These are phyloP conservation scores for Fereydounia khargensis DNA, from an alignment of 1,284 basidiomycete species.

Conservation along the genomic window DNA sequence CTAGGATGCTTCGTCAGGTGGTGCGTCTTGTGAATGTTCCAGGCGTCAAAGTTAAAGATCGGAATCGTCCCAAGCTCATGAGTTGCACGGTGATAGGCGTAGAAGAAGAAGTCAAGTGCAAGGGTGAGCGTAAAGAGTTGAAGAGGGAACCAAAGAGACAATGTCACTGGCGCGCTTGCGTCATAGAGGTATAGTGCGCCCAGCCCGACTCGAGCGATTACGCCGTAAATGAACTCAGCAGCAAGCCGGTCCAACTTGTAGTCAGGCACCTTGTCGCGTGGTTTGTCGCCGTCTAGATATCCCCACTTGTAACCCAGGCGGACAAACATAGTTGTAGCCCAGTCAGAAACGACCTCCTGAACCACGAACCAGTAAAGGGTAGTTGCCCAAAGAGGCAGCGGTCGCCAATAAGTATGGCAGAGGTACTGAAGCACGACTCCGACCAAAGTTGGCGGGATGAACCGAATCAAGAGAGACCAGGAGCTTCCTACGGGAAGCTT, in stretches of 20 bases:
- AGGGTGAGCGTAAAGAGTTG: slow-evolving; percentile 37
- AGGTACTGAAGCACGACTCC: no score
- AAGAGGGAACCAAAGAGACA: slow-evolving; percentile 36
- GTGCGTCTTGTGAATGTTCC: slow-evolving; percentile 42
- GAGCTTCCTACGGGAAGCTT: no score
- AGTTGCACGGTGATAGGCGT: slow-evolving; percentile 44
- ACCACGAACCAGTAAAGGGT: no score
- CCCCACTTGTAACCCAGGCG: slow-evolving; percentile 22
- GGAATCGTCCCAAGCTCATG: no score
- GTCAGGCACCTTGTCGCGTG: slow-evolving; percentile 40
- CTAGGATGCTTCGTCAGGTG: slow-evolving; percentile 51
- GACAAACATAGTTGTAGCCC: no score
- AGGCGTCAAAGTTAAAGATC: slow-evolving; percentile 31
- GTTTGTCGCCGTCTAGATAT: slow-evolving; percentile 32
- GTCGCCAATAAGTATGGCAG: no score
- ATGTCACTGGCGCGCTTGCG: slow-evolving; percentile 9
- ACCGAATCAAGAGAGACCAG: no score
- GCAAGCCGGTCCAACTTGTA: no score
- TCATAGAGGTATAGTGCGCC: slow-evolving; percentile 38
- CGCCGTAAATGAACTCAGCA: no score
- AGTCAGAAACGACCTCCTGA: no score
- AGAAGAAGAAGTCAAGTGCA: slow-evolving; percentile 47
- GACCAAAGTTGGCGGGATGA: no score
- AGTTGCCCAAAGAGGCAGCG: no score
- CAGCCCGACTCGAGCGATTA: slow-evolving; percentile 20